Percentiles rank a stretch among this genome's conserved stretches.
Evolutionary conservation across 1,139 yeast genomes (phyloP).

Genomic region (Maudiozyma humilis): DNA sequence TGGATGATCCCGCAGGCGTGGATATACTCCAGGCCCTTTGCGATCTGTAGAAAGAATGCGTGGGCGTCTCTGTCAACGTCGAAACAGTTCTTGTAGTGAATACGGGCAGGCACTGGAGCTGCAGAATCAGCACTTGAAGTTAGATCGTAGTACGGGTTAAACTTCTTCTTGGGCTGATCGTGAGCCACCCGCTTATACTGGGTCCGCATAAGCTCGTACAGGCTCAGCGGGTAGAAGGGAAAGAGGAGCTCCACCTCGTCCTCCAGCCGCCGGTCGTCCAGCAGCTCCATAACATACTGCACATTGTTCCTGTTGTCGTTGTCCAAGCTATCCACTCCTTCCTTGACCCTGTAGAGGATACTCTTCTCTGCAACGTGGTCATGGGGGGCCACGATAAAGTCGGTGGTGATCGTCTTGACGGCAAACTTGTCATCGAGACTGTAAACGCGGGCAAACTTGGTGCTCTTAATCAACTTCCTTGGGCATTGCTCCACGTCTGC

Average conservation of each 20-base stretch:
- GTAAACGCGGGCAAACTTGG: conserved; percentile 23
- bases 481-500: conserved; percentile 5
- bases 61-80: conserved; percentile 22
- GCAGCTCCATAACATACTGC: conserved; percentile 15
- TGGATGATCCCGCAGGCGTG: conserved; percentile 66
- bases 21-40: conserved; percentile 43
- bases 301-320: not conserved
- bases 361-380: conserved; percentile 23
- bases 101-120: conserved; percentile 3
- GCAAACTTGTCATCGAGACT: conserved; percentile 13
- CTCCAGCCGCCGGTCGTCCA: conserved; percentile 10
- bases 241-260: conserved; percentile 19
- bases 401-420: conserved; percentile 19
- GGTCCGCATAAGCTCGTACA: conserved; percentile 20
- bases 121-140: not conserved
- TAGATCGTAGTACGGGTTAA: conserved; percentile 30
- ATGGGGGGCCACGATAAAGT: conserved; percentile 27
- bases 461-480: conserved; percentile 13
- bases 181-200: conserved; percentile 11
- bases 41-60: conserved; percentile 37
- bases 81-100: conserved; percentile 14
- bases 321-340: not conserved
- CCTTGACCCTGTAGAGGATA: conserved; percentile 16
- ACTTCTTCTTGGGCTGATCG: conserved; percentile 10
- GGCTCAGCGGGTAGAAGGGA: conserved; percentile 16